A percentile compares a stretch with the other conserved stretches of the same genome.
phyloP scores from a whole-genome alignment of 495 filamentous ascomycete genomes.

The Penicillium samsonianum region DNA sequence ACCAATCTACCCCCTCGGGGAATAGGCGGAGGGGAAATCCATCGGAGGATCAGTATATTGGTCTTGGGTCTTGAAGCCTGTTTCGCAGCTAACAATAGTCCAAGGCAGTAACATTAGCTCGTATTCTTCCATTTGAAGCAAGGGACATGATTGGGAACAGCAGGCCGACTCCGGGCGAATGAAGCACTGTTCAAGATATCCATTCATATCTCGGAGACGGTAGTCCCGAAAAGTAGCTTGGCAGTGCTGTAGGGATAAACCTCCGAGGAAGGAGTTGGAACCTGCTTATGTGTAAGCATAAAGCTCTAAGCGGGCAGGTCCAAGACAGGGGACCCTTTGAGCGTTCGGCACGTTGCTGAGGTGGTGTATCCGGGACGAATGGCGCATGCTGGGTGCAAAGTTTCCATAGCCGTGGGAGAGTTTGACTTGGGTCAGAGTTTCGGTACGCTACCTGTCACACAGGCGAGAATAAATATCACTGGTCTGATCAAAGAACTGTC shows the following conservation, averaged over 20 bases:
- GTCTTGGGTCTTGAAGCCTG: constrained; percentile 15
- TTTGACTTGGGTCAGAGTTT: constrained; percentile 16
- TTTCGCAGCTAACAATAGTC: constrained; percentile 11
- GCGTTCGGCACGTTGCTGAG: constrained; percentile 13
- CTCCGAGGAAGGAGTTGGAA: constrained; percentile 9
- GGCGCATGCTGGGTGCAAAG: not conserved
- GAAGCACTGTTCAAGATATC: constrained; percentile 7
- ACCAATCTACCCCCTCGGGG: constrained; percentile 1
- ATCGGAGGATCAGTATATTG: constrained; percentile 12
- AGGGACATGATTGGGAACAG: not conserved
- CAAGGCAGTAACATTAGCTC: not conserved
- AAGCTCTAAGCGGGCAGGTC: constrained; percentile 6
- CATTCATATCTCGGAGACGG: constrained; percentile 9
- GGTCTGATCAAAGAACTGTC: constrained; percentile 7
- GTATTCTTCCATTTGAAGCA: constrained; percentile 7
- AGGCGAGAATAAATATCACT: constrained; percentile 6
- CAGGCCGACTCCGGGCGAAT: not conserved
- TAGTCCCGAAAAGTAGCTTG: constrained; percentile 13
- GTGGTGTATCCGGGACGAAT: constrained; percentile 15
- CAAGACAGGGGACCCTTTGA: not conserved
- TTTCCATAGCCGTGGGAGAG: constrained; percentile 12
- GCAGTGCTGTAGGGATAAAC: not conserved
- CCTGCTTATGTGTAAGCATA: not conserved
- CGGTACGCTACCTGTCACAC: constrained; percentile 19
- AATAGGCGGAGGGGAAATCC: not conserved